Base-by-base conservation (phyloP, 768 basidiomycete species). In the Trametes maxima region DNA sequence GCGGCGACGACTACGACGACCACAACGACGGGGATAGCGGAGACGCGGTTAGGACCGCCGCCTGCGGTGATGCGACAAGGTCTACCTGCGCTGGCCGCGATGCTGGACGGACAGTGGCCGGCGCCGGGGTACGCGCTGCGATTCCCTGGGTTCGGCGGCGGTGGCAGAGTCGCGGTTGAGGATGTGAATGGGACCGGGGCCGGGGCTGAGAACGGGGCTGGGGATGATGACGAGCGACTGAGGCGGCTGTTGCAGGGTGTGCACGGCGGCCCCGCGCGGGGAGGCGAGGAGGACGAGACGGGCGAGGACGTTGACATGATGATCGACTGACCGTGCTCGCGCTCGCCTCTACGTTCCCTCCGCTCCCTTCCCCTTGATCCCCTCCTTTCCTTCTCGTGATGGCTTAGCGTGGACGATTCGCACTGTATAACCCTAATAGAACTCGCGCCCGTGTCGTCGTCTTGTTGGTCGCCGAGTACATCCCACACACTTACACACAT, bases 221-320 rank as follows among this genome's bases (percentile, higher is more conserved):
- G n/a, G n/a, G n/a, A n/a, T n/a, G n/a, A n/a, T n/a, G n/a, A n/a
- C n/a, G n/a, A n/a, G n/a, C n/a, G n/a, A n/a, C n/a, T n/a, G n/a
- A n/a, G n/a, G n/a, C n/a, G n/a, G n/a, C n/a, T n/a, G n/a, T n/a
- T n/a, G n/a, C n/a, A n/a, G n/a, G n/a, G n/a, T n/a, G n/a, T n/a
- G n/a, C n/a, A n/a, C n/a, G n/a, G n/a, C n/a, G n/a, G n/a, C n/a
- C n/a, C n/a, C n/a, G n/a, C n/a, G n/a, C n/a, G n/a, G n/a, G 48
- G 44, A 13, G 42, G 42, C 36, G 46, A 25, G 22, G 46, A 33
- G 46, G 46, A 48, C 7, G 46, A 33, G 46, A n/a, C n/a, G n/a
- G n/a, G n/a, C n/a, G 46, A 54, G 40, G 62, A 63, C 42, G 62
- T 54, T 39, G 57, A 63, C 40, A 63, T 63, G 62, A 37, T 52